Percentiles rank a stretch among this genome's conserved stretches.
phyloP scores from a whole-genome alignment of 768 basidiomycete species.

The Kwoniella mangroviensis region DNA sequence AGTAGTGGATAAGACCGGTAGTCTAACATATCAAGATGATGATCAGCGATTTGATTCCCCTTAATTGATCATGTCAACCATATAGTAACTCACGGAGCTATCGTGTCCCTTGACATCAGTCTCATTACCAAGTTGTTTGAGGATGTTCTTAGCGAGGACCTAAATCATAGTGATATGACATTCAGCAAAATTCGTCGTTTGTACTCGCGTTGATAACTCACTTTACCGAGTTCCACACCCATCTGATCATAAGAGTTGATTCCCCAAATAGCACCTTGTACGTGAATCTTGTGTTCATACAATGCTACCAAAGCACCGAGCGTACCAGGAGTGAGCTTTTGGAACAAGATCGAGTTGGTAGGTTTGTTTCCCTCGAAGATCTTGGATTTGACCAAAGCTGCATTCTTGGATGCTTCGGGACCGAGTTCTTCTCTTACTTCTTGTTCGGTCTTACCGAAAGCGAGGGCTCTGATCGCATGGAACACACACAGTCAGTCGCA shows the following conservation, averaged over 20 bases:
- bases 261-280: conserved; percentile 95
- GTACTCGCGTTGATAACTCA: conserved; percentile 20
- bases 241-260: conserved; percentile 99
- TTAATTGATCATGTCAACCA: conserved; percentile 14
- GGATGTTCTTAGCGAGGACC: conserved; percentile 93
- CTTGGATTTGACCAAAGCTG: conserved; percentile 91
- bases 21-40: conserved; percentile 64
- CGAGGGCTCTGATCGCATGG: conserved; percentile 67
- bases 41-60: not conserved
- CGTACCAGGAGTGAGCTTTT: conserved; percentile 82
- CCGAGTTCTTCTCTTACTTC: conserved; percentile 70
- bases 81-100: conserved; percentile 74
- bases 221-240: conserved; percentile 97
- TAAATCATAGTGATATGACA: conserved; percentile 11
- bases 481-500: not conserved
- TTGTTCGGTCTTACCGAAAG: conserved; percentile 95
- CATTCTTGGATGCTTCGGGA: conserved; percentile 66
- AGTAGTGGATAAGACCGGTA: conserved; percentile 94
- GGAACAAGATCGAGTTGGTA: conserved; percentile 95
- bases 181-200: not conserved
- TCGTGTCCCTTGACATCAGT: conserved; percentile 81
- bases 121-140: conserved; percentile 73
- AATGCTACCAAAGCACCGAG: conserved; percentile 66
- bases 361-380: conserved; percentile 97
- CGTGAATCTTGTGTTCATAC: conserved; percentile 93